Percentiles rank a stretch among this genome's conserved stretches.
These are phyloP conservation scores for Mucor racemosus DNA, from an alignment of 371 early-diverging fungal species.

Conservation along the genomic window DNA sequence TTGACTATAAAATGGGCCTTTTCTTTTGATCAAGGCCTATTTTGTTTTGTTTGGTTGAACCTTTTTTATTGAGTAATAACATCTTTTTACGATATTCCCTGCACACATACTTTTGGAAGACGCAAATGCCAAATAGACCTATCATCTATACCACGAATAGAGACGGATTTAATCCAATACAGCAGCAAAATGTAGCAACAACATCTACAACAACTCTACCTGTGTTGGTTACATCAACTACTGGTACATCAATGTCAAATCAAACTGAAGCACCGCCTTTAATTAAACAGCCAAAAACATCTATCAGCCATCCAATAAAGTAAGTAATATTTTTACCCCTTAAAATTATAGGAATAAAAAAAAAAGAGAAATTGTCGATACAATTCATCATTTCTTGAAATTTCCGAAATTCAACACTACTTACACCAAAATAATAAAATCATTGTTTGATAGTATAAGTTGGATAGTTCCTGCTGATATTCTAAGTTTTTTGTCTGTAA, in stretches of 20 bases:
- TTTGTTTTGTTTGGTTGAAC: background rate
- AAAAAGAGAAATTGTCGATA: background rate
- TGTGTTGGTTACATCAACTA: background rate
- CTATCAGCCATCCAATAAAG: conserved; percentile 64
- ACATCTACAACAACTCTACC: background rate
- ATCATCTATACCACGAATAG: background rate
- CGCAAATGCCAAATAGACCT: background rate
- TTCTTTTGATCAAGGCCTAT: background rate
- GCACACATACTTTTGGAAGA: background rate
- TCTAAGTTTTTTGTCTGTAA: conserved; percentile 34
- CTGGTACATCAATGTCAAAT: background rate
- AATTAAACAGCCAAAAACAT: conserved; percentile 44
- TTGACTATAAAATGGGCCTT: background rate
- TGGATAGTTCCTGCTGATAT: conserved; percentile 61
- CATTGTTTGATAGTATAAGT: conserved; percentile 43
- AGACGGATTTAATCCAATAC: background rate
- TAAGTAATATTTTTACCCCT: conserved; percentile 14
- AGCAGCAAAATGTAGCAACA: background rate
- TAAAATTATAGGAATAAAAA: background rate
- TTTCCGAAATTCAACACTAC: background rate
- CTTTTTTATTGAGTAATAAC: background rate
- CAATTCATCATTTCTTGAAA: background rate
- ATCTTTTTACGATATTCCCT: background rate
- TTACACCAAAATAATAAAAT: background rate
- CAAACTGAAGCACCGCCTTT: background rate